A percentile compares a stretch with the other conserved stretches of the same genome.
Evolutionary conservation across 2,329 filamentous ascomycete genomes (phyloP).

Genomic region (Pyrenophora teres): DNA sequence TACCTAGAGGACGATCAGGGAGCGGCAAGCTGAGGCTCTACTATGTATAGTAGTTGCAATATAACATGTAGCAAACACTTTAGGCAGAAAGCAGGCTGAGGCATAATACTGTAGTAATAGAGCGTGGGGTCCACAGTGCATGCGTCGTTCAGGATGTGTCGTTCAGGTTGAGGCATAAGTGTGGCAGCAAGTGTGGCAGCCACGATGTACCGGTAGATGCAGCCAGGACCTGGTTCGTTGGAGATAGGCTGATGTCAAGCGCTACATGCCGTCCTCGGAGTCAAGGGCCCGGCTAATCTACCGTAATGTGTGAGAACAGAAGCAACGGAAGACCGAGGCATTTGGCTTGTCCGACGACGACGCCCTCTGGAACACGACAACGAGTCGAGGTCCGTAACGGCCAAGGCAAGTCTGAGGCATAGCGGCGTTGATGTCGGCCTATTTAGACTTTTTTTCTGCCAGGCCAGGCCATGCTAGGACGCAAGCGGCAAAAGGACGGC

Average conservation of each 20-base stretch:
- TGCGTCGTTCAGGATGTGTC: constrained; percentile 1
- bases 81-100: background rate
- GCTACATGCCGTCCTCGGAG: background rate
- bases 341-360: background rate
- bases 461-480: background rate
- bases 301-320: background rate
- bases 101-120: background rate
- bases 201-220: background rate
- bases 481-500: background rate
- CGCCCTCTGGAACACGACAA: background rate
- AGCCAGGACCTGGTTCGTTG: background rate
- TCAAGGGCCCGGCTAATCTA: constrained; percentile 4
- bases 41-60: background rate
- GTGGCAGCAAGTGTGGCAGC: background rate
- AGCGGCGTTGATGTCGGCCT: background rate
- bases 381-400: too few relatives aligned
- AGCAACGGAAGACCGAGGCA: constrained; percentile 1
- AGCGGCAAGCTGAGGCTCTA: too few relatives aligned
- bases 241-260: constrained; percentile 7
- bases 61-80: background rate
- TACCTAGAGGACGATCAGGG: too few relatives aligned
- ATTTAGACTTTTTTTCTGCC: too few relatives aligned
- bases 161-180: background rate
- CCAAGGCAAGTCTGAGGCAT: background rate
- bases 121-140: background rate